Conservation (phyloP, 352 stramenopile species). For the Elongisporangium prolatum region DNA sequence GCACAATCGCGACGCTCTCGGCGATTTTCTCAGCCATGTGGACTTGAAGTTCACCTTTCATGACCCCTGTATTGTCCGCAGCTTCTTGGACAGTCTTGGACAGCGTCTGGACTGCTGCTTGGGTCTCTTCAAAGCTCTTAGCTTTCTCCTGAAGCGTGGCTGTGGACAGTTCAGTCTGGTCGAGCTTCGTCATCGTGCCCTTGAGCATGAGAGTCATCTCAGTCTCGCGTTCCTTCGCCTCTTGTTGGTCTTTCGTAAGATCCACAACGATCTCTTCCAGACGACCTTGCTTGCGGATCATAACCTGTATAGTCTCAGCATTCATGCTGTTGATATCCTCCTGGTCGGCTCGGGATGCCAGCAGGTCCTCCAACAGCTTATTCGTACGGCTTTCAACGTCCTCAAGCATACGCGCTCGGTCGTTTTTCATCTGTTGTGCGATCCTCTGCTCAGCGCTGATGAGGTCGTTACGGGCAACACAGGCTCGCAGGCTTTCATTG, state of each 20-base stretch:
- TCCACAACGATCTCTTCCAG: slow-evolving; percentile 60
- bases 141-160: slow-evolving; percentile 50
- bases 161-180: slow-evolving; percentile 30
- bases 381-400: slow-evolving; percentile 59
- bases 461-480: slow-evolving; percentile 74
- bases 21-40: slow-evolving; percentile 48
- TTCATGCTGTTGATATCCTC: slow-evolving; percentile 81
- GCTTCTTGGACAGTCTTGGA: neutral
- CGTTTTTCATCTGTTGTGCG: slow-evolving; percentile 65
- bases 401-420: slow-evolving; percentile 48
- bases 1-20: slow-evolving; percentile 40
- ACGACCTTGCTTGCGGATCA: slow-evolving; percentile 44
- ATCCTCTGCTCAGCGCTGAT: slow-evolving; percentile 74
- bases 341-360: slow-evolving; percentile 57
- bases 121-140: slow-evolving; percentile 50
- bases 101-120: slow-evolving; percentile 23
- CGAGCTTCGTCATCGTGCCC: slow-evolving; percentile 51
- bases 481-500: slow-evolving; percentile 65
- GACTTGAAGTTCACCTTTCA: slow-evolving; percentile 49
- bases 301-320: slow-evolving; percentile 53
- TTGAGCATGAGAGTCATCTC: slow-evolving; percentile 41
- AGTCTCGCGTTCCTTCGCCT: slow-evolving; percentile 22
- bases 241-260: slow-evolving; percentile 42
- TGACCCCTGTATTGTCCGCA: slow-evolving; percentile 17
- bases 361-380: slow-evolving; percentile 60